Evolutionary conservation across 345 rosid genomes (phyloP).

Genomic region (Aquilaria sinensis): DNA sequence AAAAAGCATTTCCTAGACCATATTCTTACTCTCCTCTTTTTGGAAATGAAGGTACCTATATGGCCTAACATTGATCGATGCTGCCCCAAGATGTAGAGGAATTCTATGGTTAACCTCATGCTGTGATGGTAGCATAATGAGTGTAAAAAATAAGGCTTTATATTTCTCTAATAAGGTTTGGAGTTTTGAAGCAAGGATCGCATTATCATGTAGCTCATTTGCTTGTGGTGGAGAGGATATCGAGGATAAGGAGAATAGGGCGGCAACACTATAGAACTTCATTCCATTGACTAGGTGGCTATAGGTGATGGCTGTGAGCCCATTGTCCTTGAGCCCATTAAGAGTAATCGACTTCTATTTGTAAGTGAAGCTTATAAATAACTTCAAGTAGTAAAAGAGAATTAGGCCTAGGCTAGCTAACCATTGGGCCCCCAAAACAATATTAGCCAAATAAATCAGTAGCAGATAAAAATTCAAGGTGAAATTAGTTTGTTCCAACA

Average conservation of each 20-base stretch:
- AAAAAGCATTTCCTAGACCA: background rate
- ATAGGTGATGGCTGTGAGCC: background rate
- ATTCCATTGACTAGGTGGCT: background rate
- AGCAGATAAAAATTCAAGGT: background rate
- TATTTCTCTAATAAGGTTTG: too few species aligned
- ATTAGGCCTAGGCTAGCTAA: background rate
- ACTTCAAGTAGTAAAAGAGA: background rate
- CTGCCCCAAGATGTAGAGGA: background rate
- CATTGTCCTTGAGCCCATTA: too few species aligned
- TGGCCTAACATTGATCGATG: background rate
- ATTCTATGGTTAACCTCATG: background rate
- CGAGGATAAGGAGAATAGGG: background rate
- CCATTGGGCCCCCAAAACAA: background rate
- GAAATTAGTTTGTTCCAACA: background rate
- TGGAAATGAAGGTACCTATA: background rate
- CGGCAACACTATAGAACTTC: background rate
- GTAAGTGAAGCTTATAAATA: background rate
- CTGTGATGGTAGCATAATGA: background rate
- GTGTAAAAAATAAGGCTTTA: background rate
- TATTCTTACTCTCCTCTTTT: background rate
- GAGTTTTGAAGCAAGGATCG: background rate
- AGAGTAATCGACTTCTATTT: background rate
- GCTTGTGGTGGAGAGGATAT: background rate
- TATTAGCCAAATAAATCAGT: background rate
- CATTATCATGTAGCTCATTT: too few species aligned